Evolutionary conservation across 306 rosid species (phyloP).

Genomic region (Mimosa bimucronata): DNA sequence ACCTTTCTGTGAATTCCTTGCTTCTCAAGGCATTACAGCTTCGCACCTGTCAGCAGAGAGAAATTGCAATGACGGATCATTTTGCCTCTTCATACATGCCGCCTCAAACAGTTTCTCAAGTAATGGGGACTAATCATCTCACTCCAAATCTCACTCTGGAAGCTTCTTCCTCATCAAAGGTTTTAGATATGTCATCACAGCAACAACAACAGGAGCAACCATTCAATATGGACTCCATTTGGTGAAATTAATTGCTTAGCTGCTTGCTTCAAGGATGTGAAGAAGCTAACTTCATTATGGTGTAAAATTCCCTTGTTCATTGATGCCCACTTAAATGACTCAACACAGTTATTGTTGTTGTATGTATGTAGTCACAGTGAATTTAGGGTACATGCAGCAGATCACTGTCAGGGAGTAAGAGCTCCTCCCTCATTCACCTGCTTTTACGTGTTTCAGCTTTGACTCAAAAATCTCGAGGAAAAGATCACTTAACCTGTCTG

Average conservation of each 20-base stretch:
- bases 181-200: constrained; percentile 55
- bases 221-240: constrained; percentile 89
- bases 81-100: constrained; percentile 43
- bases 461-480: constrained; percentile 5
- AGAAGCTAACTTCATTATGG: constrained; percentile 2
- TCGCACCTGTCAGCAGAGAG: constrained; percentile 51
- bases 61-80: constrained; percentile 32
- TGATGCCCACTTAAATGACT: constrained; percentile 14
- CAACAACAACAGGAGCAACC: constrained; percentile 71
- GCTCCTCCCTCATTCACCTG: not conserved
- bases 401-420: constrained; percentile 14
- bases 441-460: not conserved
- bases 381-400: constrained; percentile 5
- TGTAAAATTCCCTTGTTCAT: constrained; percentile 19
- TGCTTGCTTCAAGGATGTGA: not conserved
- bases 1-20: constrained; percentile 63
- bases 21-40: constrained; percentile 84
- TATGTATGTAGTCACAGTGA: not conserved
- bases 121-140: constrained; percentile 48
- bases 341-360: constrained; percentile 1
- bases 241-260: constrained; percentile 52
- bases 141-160: constrained; percentile 45
- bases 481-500: not conserved
- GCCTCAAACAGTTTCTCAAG: constrained; percentile 48
- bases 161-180: constrained; percentile 63